Percentiles rank a stretch among this genome's conserved stretches.
Conservation (phyloP, 2,329 filamentous ascomycete species). For the Hypoxylon rubiginosum region DNA sequence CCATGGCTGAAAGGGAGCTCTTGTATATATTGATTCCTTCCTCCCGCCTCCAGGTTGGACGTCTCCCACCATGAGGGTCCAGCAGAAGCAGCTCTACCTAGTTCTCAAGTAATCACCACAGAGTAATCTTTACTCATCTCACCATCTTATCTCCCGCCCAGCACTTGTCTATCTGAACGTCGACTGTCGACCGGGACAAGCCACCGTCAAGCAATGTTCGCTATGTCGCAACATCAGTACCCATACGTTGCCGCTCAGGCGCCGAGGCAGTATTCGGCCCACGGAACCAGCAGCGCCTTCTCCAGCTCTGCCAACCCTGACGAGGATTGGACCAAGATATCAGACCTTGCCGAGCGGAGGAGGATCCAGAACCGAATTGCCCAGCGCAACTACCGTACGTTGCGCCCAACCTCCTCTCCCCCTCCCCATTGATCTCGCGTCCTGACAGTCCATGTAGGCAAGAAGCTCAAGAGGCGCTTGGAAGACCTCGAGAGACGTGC, state of each 20-base stretch:
- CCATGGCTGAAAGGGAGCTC: conserved; percentile 40
- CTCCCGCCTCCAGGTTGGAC: conserved; percentile 39
- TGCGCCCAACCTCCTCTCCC: conserved; percentile 9
- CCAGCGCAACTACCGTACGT: conserved; percentile 92
- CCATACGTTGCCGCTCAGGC: conserved; percentile 56
- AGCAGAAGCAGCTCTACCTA: conserved; percentile 26
- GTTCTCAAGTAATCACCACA: conserved; percentile 22
- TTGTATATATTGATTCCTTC: conserved; percentile 48
- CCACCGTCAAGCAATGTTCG: conserved; percentile 55
- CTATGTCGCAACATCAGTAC: conserved; percentile 60
- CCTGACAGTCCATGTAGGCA: conserved; percentile 67
- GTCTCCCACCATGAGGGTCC: conserved; percentile 44
- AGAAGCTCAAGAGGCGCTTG: conserved; percentile 91
- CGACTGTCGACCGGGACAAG: conserved; percentile 11
- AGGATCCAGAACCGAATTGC: conserved; percentile 98
- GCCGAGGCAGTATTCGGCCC: conserved; percentile 76
- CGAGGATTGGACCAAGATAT: conserved; percentile 99
- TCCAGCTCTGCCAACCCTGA: conserved; percentile 94
- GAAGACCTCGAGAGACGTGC: conserved; percentile 87
- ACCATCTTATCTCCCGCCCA: conserved; percentile 13
- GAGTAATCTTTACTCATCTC: not conserved
- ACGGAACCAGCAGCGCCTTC: conserved; percentile 93
- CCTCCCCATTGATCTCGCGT: conserved; percentile 9
- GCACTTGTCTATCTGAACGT: conserved; percentile 15
- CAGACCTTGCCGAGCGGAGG: conserved; percentile 92